Evolutionary conservation across 352 stramenopile genomes (phyloP), one percentile per base, ranked within the genome.

Genomic region (Phytophthora brassicae): DNA sequence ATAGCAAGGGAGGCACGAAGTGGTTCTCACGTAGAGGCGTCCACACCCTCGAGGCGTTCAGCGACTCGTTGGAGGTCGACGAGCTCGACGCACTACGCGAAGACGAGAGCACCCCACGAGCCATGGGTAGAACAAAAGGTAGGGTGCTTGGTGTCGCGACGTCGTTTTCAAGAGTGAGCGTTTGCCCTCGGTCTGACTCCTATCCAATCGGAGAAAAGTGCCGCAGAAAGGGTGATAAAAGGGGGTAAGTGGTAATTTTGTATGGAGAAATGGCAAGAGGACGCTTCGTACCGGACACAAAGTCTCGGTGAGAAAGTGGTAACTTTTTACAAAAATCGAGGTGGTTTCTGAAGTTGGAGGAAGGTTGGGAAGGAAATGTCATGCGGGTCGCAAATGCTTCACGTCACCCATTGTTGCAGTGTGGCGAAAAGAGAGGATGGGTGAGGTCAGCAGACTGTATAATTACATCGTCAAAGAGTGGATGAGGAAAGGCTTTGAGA

Each of bases 21-120:
- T 88, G 79, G 71, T 91, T 80, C 36, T 92, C 83, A 13, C 78
- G 77, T 54, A 94, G 68, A 19, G 85, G 85, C 46, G 79, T 84
- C 85, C 85, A 94, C 12, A 72, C 68, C 41, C 57, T 63, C 6
- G 59, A 60, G 7, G 56, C 24, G 16, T 44, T 17, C 0, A 48
- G 42, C 6, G 39, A 53, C 39, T 55, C 47, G 46, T 49, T 50
- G 22, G 42, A 42, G 20, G 52, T 38, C 33, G 47, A 22, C 12
- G 56, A 58, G 13, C 56, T 20, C 11, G 36, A 17, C 8, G 54
- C 47, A 49, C 43, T 52, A 20, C 61, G 66, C 20, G 61, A 70
- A 44, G 62, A 70, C 20, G 57, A 75, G 57, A 56, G 45, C 36
- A 29, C 43, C 23, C 59, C 46, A 22, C 60, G 60, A 42, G 60